These are phyloP conservation scores for Metarhizium guizhouense DNA, from an alignment of 2,329 filamentous ascomycete species.

Conservation along the genomic window DNA sequence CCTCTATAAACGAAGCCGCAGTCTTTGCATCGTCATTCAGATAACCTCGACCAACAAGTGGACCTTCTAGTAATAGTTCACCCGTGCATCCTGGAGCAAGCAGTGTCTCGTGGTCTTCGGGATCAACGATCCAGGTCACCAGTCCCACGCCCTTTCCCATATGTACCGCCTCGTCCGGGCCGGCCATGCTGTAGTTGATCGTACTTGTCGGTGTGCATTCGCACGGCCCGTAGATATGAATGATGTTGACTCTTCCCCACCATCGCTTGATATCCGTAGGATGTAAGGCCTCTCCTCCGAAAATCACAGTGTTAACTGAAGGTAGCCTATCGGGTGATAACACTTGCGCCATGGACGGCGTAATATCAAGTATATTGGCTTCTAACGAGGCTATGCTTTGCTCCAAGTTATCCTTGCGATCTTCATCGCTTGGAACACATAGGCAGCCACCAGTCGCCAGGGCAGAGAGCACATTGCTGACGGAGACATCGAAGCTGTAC, in stretches of 20 bases:
- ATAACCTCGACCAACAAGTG: constrained; percentile 40
- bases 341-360: constrained; percentile 3
- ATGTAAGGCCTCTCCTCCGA: not conserved
- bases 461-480: constrained; percentile 3
- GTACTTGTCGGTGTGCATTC: constrained; percentile 1
- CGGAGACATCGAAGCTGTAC: constrained; percentile 7
- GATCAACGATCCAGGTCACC: constrained; percentile 16
- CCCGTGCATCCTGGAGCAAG: constrained; percentile 15
- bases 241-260: not conserved
- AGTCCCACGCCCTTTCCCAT: constrained; percentile 5
- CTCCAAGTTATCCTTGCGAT: constrained; percentile 1
- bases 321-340: not conserved
- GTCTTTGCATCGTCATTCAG: constrained; percentile 28
- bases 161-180: not conserved
- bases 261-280: not conserved
- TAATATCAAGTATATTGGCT: not conserved
- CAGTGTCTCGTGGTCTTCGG: constrained; percentile 10
- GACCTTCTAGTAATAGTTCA: constrained; percentile 31
- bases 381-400: not conserved
- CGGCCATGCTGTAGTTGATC: not conserved
- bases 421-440: constrained; percentile 1
- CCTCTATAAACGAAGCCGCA: constrained; percentile 18
- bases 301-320: not conserved
- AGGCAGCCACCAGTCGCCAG: constrained; percentile 7
- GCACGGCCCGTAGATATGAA: constrained; percentile 4